These are phyloP conservation scores for Xylaria digitata DNA, from an alignment of 2,329 filamentous ascomycete genomes.

Conservation along the genomic window DNA sequence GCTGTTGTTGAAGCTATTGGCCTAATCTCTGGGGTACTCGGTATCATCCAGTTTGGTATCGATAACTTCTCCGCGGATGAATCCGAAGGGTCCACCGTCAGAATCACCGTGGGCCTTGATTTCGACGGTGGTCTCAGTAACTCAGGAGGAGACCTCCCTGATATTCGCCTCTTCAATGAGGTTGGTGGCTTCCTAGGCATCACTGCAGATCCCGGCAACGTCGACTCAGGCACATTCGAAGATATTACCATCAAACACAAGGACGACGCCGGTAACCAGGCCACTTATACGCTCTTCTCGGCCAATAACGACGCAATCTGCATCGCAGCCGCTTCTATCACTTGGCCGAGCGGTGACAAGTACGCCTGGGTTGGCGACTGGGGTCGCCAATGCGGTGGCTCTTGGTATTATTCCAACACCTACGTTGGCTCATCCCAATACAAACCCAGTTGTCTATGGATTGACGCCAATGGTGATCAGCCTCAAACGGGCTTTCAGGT, in stretches of 20 bases:
- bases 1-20: slow-evolving; percentile 42
- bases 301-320: slow-evolving; percentile 46
- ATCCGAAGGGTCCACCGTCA: slow-evolving; percentile 36
- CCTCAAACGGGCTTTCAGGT: slow-evolving; percentile 49
- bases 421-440: slow-evolving; percentile 26
- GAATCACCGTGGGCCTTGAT: slow-evolving; percentile 43
- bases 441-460: slow-evolving; percentile 44
- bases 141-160: slow-evolving; percentile 46
- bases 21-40: slow-evolving; percentile 37
- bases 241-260: slow-evolving; percentile 40
- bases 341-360: slow-evolving; percentile 38
- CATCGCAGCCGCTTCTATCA: slow-evolving; percentile 41
- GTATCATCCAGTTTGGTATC: slow-evolving; percentile 41
- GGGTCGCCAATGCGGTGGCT: slow-evolving; percentile 42
- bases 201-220: slow-evolving; percentile 37
- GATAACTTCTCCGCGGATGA: slow-evolving; percentile 37
- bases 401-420: slow-evolving; percentile 46
- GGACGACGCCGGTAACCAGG: slow-evolving; percentile 35
- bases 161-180: slow-evolving; percentile 47
- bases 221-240: slow-evolving; percentile 38
- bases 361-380: slow-evolving; percentile 46
- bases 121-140: slow-evolving; percentile 35
- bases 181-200: slow-evolving; percentile 43
- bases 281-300: slow-evolving; percentile 46
- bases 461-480: slow-evolving; percentile 43